Conservation (phyloP, 169 alveolate genomes). For the Plasmodium chabaudi region DNA sequence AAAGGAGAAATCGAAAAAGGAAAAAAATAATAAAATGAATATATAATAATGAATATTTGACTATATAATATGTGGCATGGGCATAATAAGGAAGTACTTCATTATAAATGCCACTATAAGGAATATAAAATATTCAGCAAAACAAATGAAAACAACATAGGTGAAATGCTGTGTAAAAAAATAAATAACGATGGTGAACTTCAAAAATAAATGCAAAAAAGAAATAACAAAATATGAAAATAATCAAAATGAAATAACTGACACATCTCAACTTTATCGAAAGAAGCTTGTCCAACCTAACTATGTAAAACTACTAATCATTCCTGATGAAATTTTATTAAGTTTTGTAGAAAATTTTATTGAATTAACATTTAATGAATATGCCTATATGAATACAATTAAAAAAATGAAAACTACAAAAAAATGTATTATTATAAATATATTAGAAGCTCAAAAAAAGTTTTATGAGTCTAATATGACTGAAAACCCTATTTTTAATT, state of each 20-base stretch:
- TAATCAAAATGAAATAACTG: not conserved
- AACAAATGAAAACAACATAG: too few species aligned
- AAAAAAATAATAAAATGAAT: too few species aligned
- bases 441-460: conserved; percentile 51
- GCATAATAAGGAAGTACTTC: too few species aligned
- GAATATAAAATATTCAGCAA: too few species aligned
- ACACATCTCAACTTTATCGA: too few species aligned
- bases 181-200: too few species aligned
- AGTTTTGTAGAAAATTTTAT: conserved; percentile 43
- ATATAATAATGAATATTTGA: too few species aligned
- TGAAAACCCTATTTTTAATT: conserved; percentile 34
- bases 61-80: too few species aligned
- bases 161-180: too few species aligned
- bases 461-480: conserved; percentile 35
- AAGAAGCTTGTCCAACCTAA: not conserved
- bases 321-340: conserved; percentile 57
- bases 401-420: conserved; percentile 36
- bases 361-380: conserved; percentile 30
- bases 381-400: conserved; percentile 19
- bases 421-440: conserved; percentile 34
- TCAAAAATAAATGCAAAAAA: not conserved
- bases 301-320: conserved; percentile 36
- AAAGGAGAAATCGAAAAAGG: too few species aligned
- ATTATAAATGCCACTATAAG: too few species aligned
- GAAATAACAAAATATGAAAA: not conserved